phyloP scores from a whole-genome alignment of 2,329 filamentous ascomycete genomes.

The Plectosphaerella cucumerina region DNA sequence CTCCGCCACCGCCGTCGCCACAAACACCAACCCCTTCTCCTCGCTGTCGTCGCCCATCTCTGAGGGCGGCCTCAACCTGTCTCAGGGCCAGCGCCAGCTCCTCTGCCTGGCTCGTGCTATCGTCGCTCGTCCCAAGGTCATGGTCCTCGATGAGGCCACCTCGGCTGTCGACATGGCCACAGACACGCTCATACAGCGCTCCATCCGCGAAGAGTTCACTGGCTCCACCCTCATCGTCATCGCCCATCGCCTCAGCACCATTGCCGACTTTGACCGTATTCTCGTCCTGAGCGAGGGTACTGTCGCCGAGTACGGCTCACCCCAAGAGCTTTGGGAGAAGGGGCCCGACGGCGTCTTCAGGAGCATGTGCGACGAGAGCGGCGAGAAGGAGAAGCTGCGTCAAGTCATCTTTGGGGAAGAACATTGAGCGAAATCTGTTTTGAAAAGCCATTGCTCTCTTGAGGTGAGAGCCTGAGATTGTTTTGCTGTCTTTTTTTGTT shows the following conservation, averaged over 20 bases:
- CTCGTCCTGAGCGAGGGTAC: constrained; percentile 65
- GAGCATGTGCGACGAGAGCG: constrained; percentile 60
- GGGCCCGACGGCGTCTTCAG: constrained; percentile 48
- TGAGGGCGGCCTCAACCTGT: constrained; percentile 70
- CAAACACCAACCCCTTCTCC: constrained; percentile 63
- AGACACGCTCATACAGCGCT: constrained; percentile 68
- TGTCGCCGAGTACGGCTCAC: constrained; percentile 64
- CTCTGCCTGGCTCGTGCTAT: constrained; percentile 72
- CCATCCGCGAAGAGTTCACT: constrained; percentile 67
- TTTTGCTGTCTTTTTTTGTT: too few relatives aligned
- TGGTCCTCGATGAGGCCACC: constrained; percentile 78
- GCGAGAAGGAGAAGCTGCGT: constrained; percentile 50
- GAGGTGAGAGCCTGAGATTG: too few relatives aligned
- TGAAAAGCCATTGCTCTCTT: too few relatives aligned
- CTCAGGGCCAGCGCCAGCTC: constrained; percentile 72
- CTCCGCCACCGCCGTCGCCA: constrained; percentile 25
- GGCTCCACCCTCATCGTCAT: constrained; percentile 69
- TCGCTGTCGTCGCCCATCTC: constrained; percentile 60
- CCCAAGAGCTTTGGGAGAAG: constrained; percentile 55
- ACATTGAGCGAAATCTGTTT: background rate
- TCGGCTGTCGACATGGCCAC: constrained; percentile 75
- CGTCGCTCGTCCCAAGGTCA: constrained; percentile 67
- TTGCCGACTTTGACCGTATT: constrained; percentile 72
- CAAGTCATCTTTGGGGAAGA: constrained; percentile 35
- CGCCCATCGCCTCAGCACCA: constrained; percentile 71